Percentiles rank a stretch among this genome's conserved stretches.
Conservation (phyloP, 2,329 filamentous ascomycete species). For the Fusarium sp. region DNA sequence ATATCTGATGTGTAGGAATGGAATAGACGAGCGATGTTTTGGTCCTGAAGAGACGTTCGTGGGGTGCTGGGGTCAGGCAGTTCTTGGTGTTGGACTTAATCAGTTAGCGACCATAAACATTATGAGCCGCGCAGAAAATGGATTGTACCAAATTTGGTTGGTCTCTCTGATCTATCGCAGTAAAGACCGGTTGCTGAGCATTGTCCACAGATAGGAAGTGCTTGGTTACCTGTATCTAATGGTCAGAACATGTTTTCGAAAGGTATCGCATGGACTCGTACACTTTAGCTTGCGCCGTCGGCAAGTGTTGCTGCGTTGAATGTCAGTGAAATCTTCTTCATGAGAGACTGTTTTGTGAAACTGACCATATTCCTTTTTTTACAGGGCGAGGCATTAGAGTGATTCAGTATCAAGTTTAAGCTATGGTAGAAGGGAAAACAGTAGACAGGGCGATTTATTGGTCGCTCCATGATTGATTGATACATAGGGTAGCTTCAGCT, state of each 20-base stretch:
- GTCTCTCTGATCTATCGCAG: slow-evolving; percentile 50
- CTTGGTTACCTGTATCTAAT: slow-evolving; percentile 49
- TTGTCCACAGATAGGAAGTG: slow-evolving; percentile 51
- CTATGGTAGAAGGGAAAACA: neutral
- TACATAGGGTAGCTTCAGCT: neutral
- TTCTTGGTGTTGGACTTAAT: slow-evolving; percentile 17
- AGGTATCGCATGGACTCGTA: slow-evolving; percentile 9
- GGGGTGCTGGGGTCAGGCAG: slow-evolving; percentile 41
- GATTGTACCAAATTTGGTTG: no score
- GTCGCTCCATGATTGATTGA: neutral
- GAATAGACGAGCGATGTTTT: slow-evolving; percentile 54
- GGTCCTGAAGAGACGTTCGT: slow-evolving; percentile 48
- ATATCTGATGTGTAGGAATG: slow-evolving; percentile 56
- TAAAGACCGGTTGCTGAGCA: slow-evolving; percentile 52
- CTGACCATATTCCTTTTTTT: slow-evolving; percentile 44
- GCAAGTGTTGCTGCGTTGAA: slow-evolving; percentile 52
- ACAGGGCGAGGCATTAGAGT: slow-evolving; percentile 40
- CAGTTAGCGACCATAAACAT: neutral
- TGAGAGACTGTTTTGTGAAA: accelerated
- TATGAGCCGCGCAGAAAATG: no score
- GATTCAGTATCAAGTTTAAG: neutral
- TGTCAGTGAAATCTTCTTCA: neutral
- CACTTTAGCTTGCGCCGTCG: slow-evolving; percentile 56
- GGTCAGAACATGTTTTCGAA: slow-evolving; percentile 7
- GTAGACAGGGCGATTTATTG: neutral